Evolutionary conservation across 108 stramenopile species (phyloP).

Genomic region (Nitzschia putrida): DNA sequence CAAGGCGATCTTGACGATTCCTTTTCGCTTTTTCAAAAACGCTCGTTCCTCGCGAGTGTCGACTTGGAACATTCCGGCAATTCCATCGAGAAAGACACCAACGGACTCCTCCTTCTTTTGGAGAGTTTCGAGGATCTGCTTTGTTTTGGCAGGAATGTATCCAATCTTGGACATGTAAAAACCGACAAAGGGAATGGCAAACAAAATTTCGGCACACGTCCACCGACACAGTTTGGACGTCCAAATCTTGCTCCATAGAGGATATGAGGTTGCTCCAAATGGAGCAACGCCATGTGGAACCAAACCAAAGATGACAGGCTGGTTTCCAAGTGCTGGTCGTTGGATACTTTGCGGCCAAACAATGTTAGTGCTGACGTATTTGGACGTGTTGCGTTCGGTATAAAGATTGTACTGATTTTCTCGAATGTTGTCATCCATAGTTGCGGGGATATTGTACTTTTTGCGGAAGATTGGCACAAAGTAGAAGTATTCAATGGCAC

Average conservation of each 20-base stretch:
- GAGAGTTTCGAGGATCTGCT: constrained; percentile 55
- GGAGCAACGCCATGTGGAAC: constrained; percentile 69
- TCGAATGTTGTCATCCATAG: constrained; percentile 28
- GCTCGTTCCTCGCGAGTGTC: constrained; percentile 43
- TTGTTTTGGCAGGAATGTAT: constrained; percentile 71
- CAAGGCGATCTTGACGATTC: constrained; percentile 72
- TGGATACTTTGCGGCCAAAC: constrained; percentile 51
- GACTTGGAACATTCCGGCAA: constrained; percentile 69
- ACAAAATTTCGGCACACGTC: constrained; percentile 62
- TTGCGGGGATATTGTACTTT: constrained; percentile 35
- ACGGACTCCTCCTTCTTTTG: constrained; percentile 63
- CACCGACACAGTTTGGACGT: constrained; percentile 61
- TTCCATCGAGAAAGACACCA: constrained; percentile 71
- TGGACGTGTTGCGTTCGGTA: constrained; percentile 67
- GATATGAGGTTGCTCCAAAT: constrained; percentile 65
- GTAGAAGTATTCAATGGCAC: constrained; percentile 25
- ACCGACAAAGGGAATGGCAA: constrained; percentile 55
- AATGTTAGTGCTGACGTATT: constrained; percentile 49
- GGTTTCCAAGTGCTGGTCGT: constrained; percentile 36
- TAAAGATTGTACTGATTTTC: constrained; percentile 57
- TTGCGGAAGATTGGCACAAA: constrained; percentile 46
- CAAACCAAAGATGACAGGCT: constrained; percentile 55
- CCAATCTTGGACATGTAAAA: constrained; percentile 54
- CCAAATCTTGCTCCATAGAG: constrained; percentile 66
- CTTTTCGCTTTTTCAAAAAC: constrained; percentile 56